Base-by-base conservation (phyloP, 345 rosid species). In the Balakata baccata region DNA sequence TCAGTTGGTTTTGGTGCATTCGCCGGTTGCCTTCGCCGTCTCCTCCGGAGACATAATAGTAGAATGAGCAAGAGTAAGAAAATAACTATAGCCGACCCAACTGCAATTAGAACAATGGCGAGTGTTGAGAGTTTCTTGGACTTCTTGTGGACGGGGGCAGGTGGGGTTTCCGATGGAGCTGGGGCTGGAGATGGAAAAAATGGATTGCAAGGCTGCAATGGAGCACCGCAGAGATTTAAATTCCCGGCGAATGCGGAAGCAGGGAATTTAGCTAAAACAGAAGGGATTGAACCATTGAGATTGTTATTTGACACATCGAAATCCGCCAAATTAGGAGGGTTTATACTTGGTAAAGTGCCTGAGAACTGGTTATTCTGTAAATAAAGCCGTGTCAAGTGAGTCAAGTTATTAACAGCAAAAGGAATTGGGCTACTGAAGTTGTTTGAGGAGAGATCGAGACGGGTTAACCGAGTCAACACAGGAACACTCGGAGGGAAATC, bases 401-500 rank as follows among this genome's bases (percentile, higher is more conserved):
- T 92, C 84, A 90, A 84, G 47, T 89, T 92, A 86, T 88, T 92
- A 84, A 94, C 79, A 6, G 83, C 69, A 68, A 87, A 90, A 20
- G 98, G 98, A 67, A 94, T 88, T 5, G 85, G 7, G 11, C 98
- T 96, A 0, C 81, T 78, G 71, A 94, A 89, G 76, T 87, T 88
- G 83, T 94, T 94, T 68, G 88, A 83, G 47, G 98, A 94, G 65
- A 94, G 83, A 74, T 92, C 98, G 29, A 94, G 83, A n/a, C 98
- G 95, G 68, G 74, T 41, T 66, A 94, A 79, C 46, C 92, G 85
- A 68, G 77, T 51, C 73, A 95, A 62, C 65, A 64, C 71, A 51
- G 92, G 83, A 53, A 95, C n/a, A 70, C 78, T 79, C 50, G 81
- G 54, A 25, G 99, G 99, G 49, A 95, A 91, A 8, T 4, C 81